These are phyloP conservation scores for Chlorociboria aeruginascens DNA, from an alignment of 495 filamentous ascomycete genomes.

Conservation along the genomic window DNA sequence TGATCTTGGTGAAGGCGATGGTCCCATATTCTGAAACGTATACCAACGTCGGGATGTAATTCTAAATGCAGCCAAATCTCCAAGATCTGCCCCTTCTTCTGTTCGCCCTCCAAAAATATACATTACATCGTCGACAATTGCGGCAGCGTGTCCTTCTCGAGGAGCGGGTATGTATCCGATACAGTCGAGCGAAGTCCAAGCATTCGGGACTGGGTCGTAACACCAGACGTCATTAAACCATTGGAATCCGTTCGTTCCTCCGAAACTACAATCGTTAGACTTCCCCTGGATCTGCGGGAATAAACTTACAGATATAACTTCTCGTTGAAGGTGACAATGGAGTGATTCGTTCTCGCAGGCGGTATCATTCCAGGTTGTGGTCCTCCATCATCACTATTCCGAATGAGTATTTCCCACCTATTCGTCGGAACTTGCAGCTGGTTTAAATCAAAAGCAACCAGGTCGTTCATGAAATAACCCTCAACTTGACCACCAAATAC, in stretches of 20 bases:
- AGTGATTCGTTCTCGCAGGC: conserved; percentile 92
- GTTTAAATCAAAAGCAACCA: conserved; percentile 95
- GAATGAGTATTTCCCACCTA: conserved; percentile 83
- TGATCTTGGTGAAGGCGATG: conserved; percentile 82
- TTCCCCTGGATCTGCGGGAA: background rate
- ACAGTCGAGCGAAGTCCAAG: conserved; percentile 82
- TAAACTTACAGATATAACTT: conserved; percentile 77
- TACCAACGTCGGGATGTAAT: conserved; percentile 92
- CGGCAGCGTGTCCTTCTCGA: conserved; percentile 88
- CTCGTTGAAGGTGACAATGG: conserved; percentile 83
- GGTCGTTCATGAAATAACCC: conserved; percentile 93
- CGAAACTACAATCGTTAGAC: conserved; percentile 49
- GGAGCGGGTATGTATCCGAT: conserved; percentile 93
- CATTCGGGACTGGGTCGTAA: conserved; percentile 72
- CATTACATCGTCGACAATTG: conserved; percentile 94
- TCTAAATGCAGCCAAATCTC: conserved; percentile 89
- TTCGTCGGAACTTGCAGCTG: conserved; percentile 78
- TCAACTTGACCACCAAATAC: conserved; percentile 97
- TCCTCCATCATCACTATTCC: conserved; percentile 59
- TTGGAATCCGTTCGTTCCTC: conserved; percentile 82
- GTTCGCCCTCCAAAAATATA: conserved; percentile 98
- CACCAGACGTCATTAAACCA: conserved; percentile 99
- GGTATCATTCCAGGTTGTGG: conserved; percentile 57
- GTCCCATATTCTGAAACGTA: conserved; percentile 99
- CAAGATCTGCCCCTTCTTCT: conserved; percentile 81